These are phyloP conservation scores for Aspergillus uvarum DNA, from an alignment of 2,329 filamentous ascomycete genomes.

Conservation along the genomic window DNA sequence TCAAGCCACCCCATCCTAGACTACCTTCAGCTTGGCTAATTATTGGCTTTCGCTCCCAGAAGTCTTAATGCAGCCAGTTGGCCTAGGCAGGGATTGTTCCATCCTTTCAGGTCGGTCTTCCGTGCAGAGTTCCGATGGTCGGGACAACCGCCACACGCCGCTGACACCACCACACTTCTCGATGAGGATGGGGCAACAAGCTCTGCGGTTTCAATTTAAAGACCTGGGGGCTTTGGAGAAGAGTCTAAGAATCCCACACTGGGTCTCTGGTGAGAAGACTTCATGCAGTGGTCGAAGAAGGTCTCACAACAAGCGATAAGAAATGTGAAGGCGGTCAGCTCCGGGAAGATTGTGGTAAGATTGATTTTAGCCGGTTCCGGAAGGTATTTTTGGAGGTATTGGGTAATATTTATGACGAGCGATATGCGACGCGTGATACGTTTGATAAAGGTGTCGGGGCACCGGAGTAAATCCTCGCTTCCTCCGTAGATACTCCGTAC, in stretches of 20 bases:
- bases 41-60: neutral
- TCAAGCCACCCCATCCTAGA: neutral
- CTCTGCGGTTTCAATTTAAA: no score
- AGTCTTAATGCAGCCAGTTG: neutral
- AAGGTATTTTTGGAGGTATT: neutral
- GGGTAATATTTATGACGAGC: no score
- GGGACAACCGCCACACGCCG: neutral
- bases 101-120: neutral
- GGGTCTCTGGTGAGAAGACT: no score
- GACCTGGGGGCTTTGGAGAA: no score
- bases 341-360: neutral
- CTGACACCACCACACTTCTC: no score
- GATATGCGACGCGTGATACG: neutral
- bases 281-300: no score
- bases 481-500: neutral
- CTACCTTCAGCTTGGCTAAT: neutral
- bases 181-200: no score
- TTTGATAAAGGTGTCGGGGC: neutral
- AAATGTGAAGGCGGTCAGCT: no score
- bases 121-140: neutral
- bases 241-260: no score
- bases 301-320: no score
- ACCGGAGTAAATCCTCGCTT: neutral
- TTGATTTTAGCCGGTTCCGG: neutral
- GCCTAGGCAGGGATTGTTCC: neutral